Evolutionary conservation across 768 basidiomycete species (phyloP).

Genomic region (Dioszegia aurantiaca): DNA sequence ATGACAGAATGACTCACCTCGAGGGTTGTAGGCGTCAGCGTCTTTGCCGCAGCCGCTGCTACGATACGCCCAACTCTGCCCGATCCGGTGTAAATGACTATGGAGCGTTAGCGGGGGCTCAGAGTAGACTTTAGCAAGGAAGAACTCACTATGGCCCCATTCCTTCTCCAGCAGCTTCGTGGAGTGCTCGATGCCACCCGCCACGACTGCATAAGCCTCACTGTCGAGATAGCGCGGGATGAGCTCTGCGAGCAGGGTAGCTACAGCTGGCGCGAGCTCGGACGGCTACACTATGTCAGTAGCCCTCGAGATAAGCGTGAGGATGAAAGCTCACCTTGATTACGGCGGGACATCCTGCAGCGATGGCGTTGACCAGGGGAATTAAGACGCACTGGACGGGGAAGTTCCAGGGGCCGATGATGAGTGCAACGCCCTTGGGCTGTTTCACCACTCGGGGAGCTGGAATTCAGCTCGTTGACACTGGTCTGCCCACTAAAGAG

Average conservation of each 20-base stretch:
- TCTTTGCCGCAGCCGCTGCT: constrained; percentile 49
- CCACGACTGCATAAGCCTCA: constrained; percentile 44
- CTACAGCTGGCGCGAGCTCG: constrained; percentile 41
- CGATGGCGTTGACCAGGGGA: constrained; percentile 48
- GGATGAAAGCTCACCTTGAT: constrained; percentile 40
- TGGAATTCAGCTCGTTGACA: constrained; percentile 12
- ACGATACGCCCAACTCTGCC: constrained; percentile 46
- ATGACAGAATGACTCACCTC: constrained; percentile 36
- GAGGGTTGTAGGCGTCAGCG: constrained; percentile 48
- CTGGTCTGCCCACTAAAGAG: not conserved
- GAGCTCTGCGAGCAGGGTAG: constrained; percentile 41
- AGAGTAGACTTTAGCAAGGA: not conserved
- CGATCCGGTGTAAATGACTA: constrained; percentile 52
- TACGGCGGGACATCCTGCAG: constrained; percentile 51
- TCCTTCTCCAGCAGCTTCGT: constrained; percentile 40
- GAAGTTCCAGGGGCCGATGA: constrained; percentile 52
- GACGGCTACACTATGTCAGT: constrained; percentile 36
- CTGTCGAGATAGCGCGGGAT: constrained; percentile 46
- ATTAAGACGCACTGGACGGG: constrained; percentile 45
- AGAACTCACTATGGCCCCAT: constrained; percentile 50
- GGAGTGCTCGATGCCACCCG: constrained; percentile 42
- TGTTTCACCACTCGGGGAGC: constrained; percentile 48
- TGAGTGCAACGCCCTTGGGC: constrained; percentile 47
- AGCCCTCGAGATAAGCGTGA: not conserved
- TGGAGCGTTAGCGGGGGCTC: constrained; percentile 11